Evolutionary conservation across 2,329 filamentous ascomycete genomes (phyloP).

Genomic region (Coniochaeta sp.): DNA sequence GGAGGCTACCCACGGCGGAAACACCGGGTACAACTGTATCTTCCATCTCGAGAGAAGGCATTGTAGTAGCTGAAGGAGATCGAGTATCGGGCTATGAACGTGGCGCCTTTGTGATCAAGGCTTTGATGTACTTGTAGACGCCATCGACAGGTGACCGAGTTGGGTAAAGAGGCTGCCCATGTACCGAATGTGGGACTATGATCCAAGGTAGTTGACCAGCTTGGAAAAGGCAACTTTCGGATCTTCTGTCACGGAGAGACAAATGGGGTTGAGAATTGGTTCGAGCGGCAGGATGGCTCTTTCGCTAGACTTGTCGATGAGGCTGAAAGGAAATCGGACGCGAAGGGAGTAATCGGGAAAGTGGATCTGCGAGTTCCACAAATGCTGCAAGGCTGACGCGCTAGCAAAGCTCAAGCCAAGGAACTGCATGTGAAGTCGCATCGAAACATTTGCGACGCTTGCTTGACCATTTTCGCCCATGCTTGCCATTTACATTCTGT

Average conservation of each 20-base stretch:
- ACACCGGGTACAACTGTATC: constrained; percentile 46
- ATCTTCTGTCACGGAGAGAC: no score
- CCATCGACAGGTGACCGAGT: neutral
- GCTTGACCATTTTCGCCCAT: neutral
- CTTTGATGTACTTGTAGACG: neutral
- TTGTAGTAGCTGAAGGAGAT: constrained; percentile 18
- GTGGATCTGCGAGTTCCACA: neutral
- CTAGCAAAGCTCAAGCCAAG: neutral
- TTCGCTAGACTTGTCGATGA: neutral
- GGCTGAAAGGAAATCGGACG: neutral
- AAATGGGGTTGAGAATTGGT: neutral
- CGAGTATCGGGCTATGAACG: neutral
- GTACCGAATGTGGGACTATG: neutral
- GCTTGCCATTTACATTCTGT: no score
- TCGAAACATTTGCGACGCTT: neutral
- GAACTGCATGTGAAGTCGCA: neutral
- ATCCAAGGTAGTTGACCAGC: neutral
- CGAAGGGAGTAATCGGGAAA: neutral
- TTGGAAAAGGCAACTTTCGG: neutral
- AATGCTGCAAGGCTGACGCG: neutral
- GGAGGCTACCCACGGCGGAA: constrained; percentile 41
- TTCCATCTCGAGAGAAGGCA: constrained; percentile 41
- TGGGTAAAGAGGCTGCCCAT: neutral
- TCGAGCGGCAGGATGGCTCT: neutral
- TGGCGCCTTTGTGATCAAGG: neutral